These are phyloP conservation scores for Aspergillus clavatus DNA, from an alignment of 2,329 filamentous ascomycete species.

Conservation along the genomic window DNA sequence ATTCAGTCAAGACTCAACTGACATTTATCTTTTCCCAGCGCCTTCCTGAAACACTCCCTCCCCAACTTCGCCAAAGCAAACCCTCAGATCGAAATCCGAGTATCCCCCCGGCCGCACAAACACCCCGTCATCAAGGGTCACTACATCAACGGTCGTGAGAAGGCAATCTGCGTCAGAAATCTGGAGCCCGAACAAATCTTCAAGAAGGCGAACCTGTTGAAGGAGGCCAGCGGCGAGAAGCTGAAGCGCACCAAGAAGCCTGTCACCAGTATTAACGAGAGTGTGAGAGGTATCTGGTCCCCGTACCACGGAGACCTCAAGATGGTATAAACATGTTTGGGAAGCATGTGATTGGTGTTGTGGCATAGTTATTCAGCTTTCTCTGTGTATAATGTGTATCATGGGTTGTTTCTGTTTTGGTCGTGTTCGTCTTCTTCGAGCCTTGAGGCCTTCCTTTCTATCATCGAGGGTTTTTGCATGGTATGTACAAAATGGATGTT, in stretches of 20 bases:
- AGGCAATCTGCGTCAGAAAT: constrained; percentile 85
- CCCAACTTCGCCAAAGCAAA: constrained; percentile 73
- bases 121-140: constrained; percentile 85
- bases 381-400: constrained; percentile 25
- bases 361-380: constrained; percentile 11
- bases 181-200: constrained; percentile 74
- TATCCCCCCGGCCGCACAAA: constrained; percentile 83
- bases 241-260: constrained; percentile 53
- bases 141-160: constrained; percentile 86
- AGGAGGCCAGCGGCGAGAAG: constrained; percentile 46
- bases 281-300: constrained; percentile 62
- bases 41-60: constrained; percentile 75
- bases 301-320: constrained; percentile 56
- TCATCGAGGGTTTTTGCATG: constrained; percentile 19
- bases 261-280: constrained; percentile 59
- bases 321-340: constrained; percentile 37
- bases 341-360: constrained; percentile 16
- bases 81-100: constrained; percentile 83
- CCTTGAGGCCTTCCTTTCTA: constrained; percentile 12
- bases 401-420: constrained; percentile 22
- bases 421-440: constrained; percentile 12
- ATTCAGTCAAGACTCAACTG: background rate
- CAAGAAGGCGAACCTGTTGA: constrained; percentile 60
- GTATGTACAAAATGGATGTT: constrained; percentile 19
- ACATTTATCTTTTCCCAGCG: constrained; percentile 44